Evolutionary conservation across 2,329 filamentous ascomycete genomes (phyloP).

Genomic region (Pseudogymnoascus sp.): DNA sequence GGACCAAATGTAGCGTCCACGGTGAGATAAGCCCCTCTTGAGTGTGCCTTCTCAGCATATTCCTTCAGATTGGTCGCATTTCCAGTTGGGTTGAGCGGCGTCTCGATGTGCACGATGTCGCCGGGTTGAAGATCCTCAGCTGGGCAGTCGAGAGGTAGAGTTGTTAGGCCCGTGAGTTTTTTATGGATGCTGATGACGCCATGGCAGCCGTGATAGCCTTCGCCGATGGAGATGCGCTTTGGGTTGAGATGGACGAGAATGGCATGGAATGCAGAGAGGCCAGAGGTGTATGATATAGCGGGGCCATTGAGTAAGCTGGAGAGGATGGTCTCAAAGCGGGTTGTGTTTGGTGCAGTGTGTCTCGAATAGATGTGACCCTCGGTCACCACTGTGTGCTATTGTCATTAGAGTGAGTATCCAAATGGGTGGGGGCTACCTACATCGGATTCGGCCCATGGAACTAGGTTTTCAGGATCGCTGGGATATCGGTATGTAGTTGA

Average conservation of each 20-base stretch:
- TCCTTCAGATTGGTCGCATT: conserved; percentile 64
- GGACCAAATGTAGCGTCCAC: conserved; percentile 92
- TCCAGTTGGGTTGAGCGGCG: conserved; percentile 85
- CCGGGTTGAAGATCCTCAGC: conserved; percentile 61
- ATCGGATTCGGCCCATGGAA: conserved; percentile 43
- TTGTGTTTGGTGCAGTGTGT: conserved; percentile 67
- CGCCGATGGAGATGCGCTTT: conserved; percentile 70
- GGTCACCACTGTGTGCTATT: conserved; percentile 12
- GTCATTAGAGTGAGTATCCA: not conserved
- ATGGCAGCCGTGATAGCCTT: conserved; percentile 90
- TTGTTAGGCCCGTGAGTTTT: conserved; percentile 67
- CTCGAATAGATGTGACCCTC: conserved; percentile 80
- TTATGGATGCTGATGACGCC: conserved; percentile 68
- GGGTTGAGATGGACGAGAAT: conserved; percentile 80
- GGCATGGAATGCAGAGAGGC: conserved; percentile 82
- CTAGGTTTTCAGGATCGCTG: conserved; percentile 59
- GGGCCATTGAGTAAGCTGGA: conserved; percentile 63
- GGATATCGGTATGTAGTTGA: conserved; percentile 86
- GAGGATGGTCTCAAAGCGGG: conserved; percentile 78
- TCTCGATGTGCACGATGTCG: conserved; percentile 87
- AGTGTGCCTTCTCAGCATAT: conserved; percentile 67
- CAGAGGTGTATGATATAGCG: conserved; percentile 71
- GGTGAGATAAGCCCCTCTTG: conserved; percentile 64
- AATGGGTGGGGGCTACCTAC: conserved; percentile 35
- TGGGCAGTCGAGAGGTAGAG: conserved; percentile 63